phyloP scores from a whole-genome alignment of 2,329 filamentous ascomycete genomes.

The Hirsutella thompsonii region DNA sequence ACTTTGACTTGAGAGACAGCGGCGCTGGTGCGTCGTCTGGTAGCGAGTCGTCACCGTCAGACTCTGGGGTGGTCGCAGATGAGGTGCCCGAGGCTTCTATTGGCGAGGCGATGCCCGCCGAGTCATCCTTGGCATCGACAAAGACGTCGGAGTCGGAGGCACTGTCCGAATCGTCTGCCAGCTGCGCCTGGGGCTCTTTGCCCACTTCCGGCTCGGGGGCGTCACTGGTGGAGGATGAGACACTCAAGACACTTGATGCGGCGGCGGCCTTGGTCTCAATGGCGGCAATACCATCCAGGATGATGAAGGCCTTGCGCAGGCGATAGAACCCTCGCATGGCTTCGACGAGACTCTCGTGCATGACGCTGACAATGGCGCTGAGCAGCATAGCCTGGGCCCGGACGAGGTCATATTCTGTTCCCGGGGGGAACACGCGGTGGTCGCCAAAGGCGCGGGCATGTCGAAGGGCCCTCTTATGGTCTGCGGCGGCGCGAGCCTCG shows the following conservation, averaged over 20 bases:
- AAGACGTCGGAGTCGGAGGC: constrained; percentile 22
- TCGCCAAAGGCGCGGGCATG: constrained; percentile 27
- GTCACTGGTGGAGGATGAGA: constrained; percentile 7
- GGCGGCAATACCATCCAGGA: constrained; percentile 66
- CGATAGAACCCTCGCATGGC: constrained; percentile 88
- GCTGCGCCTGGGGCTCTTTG: background rate
- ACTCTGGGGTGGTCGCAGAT: constrained; percentile 8
- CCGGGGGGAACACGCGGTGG: constrained; percentile 57
- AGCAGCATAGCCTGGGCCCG: constrained; percentile 81
- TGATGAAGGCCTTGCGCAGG: constrained; percentile 74
- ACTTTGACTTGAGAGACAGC: constrained; percentile 11
- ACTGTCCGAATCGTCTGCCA: constrained; percentile 1
- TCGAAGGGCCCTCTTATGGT: constrained; percentile 63
- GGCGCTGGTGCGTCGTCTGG: constrained; percentile 1
- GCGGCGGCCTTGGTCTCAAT: constrained; percentile 44
- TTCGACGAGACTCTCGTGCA: constrained; percentile 89
- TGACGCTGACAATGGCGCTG: constrained; percentile 73
- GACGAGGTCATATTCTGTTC: constrained; percentile 76
- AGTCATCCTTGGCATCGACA: constrained; percentile 39
- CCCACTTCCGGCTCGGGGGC: background rate
- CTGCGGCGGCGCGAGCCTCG: constrained; percentile 62
- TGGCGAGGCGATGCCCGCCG: constrained; percentile 30
- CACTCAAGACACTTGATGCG: no score
- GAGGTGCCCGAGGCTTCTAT: constrained; percentile 2
- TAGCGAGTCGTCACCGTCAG: background rate